Evolutionary conservation across 2,329 filamentous ascomycete species (phyloP), one percentile per base, ranked within the genome.

Genomic region (Ambrosiella xylebori): DNA sequence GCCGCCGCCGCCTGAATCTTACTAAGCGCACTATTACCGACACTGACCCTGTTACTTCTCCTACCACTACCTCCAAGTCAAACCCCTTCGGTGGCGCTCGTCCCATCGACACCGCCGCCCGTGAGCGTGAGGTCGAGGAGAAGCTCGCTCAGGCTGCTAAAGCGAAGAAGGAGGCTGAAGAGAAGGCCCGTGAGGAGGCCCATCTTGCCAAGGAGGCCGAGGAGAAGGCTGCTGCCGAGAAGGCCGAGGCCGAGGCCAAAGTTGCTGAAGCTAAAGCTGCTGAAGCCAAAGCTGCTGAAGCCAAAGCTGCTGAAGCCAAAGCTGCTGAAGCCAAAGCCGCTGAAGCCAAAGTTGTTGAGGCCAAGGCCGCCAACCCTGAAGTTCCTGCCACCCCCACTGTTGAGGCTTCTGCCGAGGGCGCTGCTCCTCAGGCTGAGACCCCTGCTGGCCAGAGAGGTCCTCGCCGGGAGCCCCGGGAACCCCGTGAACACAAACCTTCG

Each of bases 71-170:
- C 65, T 75, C 86, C 47, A 97, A 96, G 75, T 79, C 89, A 35
- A 97, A 85, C 70, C 89, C 89, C 45, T 98, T 98, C 68, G 93
- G 93, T 65, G 90, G 86, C 61, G 93, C 93, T 59, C 84, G 86
- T 62, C 93, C 93, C 58, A 95, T 97, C 65, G 90, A 98, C 71
- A 97, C 91, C 52, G 86, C 88, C 51, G 80, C 89, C 12, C 84
- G 87, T 63, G 91, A 97, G 74, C 85, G 84, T 65, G 84, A 94
- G 69, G 82, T 98, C 59, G 91, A 94, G 66, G 88, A 95, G 73
- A 55, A 88, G 77, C 80, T 86, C 63, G 76, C 86, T 65, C 76
- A 86, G 60, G 78, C 80, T 6, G 62, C 89, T 35, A 82, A 82
- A 63, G 84, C 93, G 70, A 95, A 94, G 80, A 86, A 84, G 67